Percentiles rank a stretch among this genome's conserved stretches.
Conservation (phyloP, 2,329 filamentous ascomycete genomes). For the Orbilia brochopaga region DNA sequence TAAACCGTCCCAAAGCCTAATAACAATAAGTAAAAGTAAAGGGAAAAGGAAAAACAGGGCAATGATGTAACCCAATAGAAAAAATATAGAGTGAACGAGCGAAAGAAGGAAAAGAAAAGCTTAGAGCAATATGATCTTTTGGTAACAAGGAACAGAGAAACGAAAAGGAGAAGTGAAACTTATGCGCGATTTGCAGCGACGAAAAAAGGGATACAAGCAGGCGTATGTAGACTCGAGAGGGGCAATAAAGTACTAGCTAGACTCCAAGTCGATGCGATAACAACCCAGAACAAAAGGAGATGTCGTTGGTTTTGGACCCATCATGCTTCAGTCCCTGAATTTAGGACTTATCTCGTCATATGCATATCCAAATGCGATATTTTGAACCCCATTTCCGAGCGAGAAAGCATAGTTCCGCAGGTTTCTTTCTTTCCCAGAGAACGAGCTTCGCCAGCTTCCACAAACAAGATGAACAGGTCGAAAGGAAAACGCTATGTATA, state of each 20-base stretch:
- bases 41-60: no score
- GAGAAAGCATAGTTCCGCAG: background rate
- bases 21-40: no score
- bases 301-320: background rate
- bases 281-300: background rate
- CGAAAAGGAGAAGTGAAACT: background rate
- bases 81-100: background rate
- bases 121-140: background rate
- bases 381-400: background rate
- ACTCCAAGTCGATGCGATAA: slow-evolving; percentile 2
- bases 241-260: background rate
- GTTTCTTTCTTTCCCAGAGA: slow-evolving; percentile 16
- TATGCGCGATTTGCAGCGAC: background rate
- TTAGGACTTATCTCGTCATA: background rate
- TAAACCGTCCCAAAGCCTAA: no score
- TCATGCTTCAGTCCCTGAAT: background rate
- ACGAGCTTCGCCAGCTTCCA: slow-evolving; percentile 61
- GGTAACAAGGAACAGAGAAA: background rate
- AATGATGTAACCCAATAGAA: background rate
- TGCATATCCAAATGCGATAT: background rate
- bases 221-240: no score
- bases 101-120: background rate
- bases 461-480: slow-evolving; percentile 24
- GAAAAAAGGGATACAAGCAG: no score
- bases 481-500: slow-evolving; percentile 17